Conservation (phyloP, 23 red algal species). For the Gracilaria domingensis region DNA sequence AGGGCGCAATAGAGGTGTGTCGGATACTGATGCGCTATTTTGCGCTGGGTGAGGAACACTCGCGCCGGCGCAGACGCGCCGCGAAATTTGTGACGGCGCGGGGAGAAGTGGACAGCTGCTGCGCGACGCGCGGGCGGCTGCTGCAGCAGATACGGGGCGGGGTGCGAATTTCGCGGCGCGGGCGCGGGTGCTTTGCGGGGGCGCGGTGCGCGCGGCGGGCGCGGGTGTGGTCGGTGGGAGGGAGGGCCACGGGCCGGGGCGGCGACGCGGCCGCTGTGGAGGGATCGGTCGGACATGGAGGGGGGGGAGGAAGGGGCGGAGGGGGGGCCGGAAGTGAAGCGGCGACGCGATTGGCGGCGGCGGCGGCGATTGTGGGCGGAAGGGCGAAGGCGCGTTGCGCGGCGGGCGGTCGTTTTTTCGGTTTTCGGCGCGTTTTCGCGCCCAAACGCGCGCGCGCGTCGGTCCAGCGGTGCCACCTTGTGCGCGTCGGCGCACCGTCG, state of each 20-base stretch:
- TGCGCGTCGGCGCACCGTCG: background rate
- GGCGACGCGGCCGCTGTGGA: background rate
- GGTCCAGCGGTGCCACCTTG: background rate
- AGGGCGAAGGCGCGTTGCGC: background rate
- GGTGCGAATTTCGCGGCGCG: too few species aligned
- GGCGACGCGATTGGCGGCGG: background rate
- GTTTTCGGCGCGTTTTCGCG: background rate
- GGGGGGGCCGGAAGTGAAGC: too few species aligned
- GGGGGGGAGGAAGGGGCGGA: background rate
- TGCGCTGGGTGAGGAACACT: too few species aligned
- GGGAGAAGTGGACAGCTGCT: background rate
- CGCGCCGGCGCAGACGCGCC: background rate
- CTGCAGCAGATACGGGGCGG: too few species aligned
- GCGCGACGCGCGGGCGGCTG: slow-evolving; percentile 9
- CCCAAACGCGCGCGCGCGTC: background rate
- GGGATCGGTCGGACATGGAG: background rate
- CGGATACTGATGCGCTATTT: too few species aligned
- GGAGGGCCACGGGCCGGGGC: background rate
- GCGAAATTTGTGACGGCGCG: background rate
- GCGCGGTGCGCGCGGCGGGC: too few species aligned
- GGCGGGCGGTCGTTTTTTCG: background rate
- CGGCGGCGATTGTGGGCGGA: background rate
- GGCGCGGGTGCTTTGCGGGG: slow-evolving; percentile 11
- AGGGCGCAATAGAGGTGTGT: too few species aligned
- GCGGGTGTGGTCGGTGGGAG: too few species aligned